Percentiles rank a stretch among this genome's conserved stretches.
Conservation (phyloP, 2,329 filamentous ascomycete species). For the Bipolaris bicolor region DNA sequence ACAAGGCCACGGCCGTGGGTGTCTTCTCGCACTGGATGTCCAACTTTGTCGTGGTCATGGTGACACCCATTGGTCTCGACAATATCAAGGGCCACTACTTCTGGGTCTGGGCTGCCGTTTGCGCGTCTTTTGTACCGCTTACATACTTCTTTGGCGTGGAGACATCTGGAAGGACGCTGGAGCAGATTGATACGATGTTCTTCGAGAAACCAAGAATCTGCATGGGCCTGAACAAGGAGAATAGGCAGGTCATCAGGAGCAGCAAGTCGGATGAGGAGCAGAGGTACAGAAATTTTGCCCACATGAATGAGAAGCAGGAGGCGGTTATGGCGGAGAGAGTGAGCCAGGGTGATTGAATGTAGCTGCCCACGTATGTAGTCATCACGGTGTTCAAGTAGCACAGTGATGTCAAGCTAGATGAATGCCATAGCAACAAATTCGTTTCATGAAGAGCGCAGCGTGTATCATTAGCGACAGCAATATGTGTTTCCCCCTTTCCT, state of each 20-base stretch:
- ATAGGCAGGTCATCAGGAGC: constrained; percentile 25
- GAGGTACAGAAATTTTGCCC: constrained; percentile 27
- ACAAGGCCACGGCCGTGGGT: constrained; percentile 58
- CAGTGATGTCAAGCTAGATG: background rate
- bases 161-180: constrained; percentile 33
- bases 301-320: constrained; percentile 17
- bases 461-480: background rate
- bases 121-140: constrained; percentile 57
- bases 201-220: constrained; percentile 38
- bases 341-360: constrained; percentile 6
- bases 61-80: constrained; percentile 51
- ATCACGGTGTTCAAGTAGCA: background rate
- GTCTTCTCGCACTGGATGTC: constrained; percentile 57
- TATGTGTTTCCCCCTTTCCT: background rate
- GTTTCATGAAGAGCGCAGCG: background rate
- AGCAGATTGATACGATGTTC: constrained; percentile 42
- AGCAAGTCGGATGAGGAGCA: constrained; percentile 32
- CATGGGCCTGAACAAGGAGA: constrained; percentile 43
- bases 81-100: constrained; percentile 53
- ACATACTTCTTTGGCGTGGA: constrained; percentile 49
- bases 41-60: constrained; percentile 60
- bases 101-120: constrained; percentile 59
- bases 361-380: no score
- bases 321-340: constrained; percentile 10
- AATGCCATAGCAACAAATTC: background rate